Conservation (phyloP, 345 rosid species). For the Draba incana region DNA sequence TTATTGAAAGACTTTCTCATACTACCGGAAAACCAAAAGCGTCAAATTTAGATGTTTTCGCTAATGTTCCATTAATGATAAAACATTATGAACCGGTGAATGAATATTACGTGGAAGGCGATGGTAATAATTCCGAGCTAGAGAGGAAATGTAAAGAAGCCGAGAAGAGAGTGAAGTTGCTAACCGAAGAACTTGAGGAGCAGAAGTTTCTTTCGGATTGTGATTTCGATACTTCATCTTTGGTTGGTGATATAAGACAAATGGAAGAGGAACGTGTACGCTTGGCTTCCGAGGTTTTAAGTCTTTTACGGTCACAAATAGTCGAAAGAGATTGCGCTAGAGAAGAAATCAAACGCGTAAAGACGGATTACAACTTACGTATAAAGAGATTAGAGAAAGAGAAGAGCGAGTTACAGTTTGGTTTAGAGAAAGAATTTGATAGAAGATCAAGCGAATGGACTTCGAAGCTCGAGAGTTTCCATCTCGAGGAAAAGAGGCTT, state of each 20-base stretch:
- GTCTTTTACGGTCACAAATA: conserved; percentile 64
- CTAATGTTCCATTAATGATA: conserved; percentile 43
- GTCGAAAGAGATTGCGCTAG: conserved; percentile 59
- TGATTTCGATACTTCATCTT: conserved; percentile 60
- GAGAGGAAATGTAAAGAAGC: conserved; percentile 72
- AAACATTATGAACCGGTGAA: conserved; percentile 46
- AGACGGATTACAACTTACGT: conserved; percentile 56
- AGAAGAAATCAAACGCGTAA: conserved; percentile 61
- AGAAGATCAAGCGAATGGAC: conserved; percentile 93
- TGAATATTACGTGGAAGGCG: conserved; percentile 45
- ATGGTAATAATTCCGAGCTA: conserved; percentile 46
- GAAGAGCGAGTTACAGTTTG: conserved; percentile 71
- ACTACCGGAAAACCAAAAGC: conserved; percentile 54
- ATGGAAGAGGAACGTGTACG: conserved; percentile 69
- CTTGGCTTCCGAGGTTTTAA: conserved; percentile 75
- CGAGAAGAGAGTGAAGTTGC: conserved; percentile 64
- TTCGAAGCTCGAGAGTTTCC: conserved; percentile 68
- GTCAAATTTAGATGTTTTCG: conserved; percentile 48
- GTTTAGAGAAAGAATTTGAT: conserved; percentile 89
- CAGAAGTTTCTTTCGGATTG: conserved; percentile 54
- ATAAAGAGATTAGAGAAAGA: conserved; percentile 69
- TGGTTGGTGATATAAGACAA: conserved; percentile 60
- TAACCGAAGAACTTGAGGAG: conserved; percentile 69
- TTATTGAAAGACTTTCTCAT: conserved; percentile 78
- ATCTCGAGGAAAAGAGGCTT: conserved; percentile 81